Evolutionary conservation across 257 asterid genomes (phyloP), one percentile per base, ranked within the genome.

Genomic region (Solanum rostratum): DNA sequence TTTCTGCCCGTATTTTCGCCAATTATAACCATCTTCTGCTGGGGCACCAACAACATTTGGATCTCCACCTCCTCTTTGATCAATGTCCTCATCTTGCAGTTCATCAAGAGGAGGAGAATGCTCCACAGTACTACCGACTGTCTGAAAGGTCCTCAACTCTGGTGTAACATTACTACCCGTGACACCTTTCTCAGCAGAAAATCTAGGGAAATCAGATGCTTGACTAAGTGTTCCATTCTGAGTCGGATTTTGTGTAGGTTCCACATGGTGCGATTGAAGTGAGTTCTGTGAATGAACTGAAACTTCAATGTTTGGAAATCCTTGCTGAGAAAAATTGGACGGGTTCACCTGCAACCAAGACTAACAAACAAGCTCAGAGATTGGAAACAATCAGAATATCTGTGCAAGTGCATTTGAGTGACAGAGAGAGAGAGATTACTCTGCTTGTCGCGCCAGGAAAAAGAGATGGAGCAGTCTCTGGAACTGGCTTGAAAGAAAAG

Each of bases 1-100:
- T 83, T 95, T 95, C 86, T 95, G 98, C 71, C 98, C 98, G 27
- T 95, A 95, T 84, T 95, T 95, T 85, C 95, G 88, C 98, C 98
- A 95, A 73, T 91, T 93, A 80, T 88, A 95, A 73, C 97, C 98
- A 87, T 95, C 98, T 20, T 92, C 97, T 46, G 89, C 91, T 12
- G 90, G 92, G 84, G 90, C 85, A 68, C 93, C 93, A 53, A 86
- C 91, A 83, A 52, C 80, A 84, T 85, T 86, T 88, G 86, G 89
- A 88, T 93, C 94, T 84, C 87, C 93, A 80, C 87, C 37, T 85
- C 86, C 90, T 87, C 92, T 91, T 87, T 88, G 97, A 86, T 91
- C 91, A 45, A 83, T 90, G 80, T 90, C 93, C 49, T 86, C 91
- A 20, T 92, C 93, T 60, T 86, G 89, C 79, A 70, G 93, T 79